Conservation (phyloP, 2,329 filamentous ascomycete species). For the Dothidotthia symphoricarpi region DNA sequence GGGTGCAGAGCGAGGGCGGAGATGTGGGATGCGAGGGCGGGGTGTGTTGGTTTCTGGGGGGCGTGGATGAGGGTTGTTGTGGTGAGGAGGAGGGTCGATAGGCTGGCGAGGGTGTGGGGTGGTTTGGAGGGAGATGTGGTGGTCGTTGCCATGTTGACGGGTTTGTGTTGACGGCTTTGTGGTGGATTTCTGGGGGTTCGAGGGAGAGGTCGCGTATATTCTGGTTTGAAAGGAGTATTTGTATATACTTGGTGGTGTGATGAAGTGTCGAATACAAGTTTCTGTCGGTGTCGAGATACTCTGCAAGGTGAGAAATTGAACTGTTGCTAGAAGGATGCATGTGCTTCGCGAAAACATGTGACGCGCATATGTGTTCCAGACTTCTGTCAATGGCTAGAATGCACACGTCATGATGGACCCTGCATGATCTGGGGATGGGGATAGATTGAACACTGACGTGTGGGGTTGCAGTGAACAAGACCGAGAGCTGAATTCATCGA, state of each 20-base stretch:
- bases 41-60: conserved; percentile 13
- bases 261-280: too few relatives aligned
- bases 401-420: conserved; percentile 26
- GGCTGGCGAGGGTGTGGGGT: conserved; percentile 6
- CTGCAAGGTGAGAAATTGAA: background rate
- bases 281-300: background rate
- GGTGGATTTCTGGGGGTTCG: too few relatives aligned
- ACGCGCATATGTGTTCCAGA: conserved; percentile 3
- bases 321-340: background rate
- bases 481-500: background rate
- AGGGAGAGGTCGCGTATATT: background rate
- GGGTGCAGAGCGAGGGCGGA: conserved; percentile 45
- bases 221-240: too few relatives aligned
- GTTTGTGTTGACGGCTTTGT: too few relatives aligned
- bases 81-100: conserved; percentile 13
- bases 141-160: conserved; percentile 1
- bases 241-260: too few relatives aligned
- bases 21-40: conserved; percentile 18
- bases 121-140: background rate
- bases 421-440: background rate
- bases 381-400: conserved; percentile 1
- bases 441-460: too few relatives aligned
- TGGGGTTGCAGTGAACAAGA: background rate
- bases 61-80: conserved; percentile 11
- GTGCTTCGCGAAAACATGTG: conserved; percentile 6